Evolutionary conservation across 1,284 basidiomycete genomes (phyloP).

Genomic region (Porogramme epimiltina): DNA sequence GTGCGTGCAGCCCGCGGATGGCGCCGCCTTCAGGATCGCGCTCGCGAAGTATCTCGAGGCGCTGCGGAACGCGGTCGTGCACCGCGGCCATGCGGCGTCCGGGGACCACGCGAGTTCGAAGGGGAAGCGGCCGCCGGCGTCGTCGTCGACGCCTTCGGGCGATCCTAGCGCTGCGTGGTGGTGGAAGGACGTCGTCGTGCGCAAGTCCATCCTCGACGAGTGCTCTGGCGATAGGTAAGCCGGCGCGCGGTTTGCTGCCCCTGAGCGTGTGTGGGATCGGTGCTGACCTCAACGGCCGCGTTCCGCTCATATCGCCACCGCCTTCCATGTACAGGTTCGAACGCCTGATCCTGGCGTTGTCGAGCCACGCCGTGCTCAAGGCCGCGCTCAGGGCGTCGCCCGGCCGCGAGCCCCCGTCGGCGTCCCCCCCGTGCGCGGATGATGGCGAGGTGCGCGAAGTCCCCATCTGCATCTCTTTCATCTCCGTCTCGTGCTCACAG

Average conservation of each 20-base stretch:
- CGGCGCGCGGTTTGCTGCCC: neutral
- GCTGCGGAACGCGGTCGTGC: conserved; percentile 40
- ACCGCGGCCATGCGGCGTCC: conserved; percentile 2
- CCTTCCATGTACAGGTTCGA: conserved; percentile 42
- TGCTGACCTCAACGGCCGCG: conserved; percentile 1
- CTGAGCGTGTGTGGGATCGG: neutral
- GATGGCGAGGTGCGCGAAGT: conserved; percentile 12
- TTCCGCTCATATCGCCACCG: conserved; percentile 5
- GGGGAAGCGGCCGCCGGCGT: conserved; percentile 11
- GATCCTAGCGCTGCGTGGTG: conserved; percentile 37
- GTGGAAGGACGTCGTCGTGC: conserved; percentile 56
- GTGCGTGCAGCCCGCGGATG: conserved; percentile 50
- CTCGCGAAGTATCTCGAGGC: conserved; percentile 51
- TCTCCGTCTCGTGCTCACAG: conserved; percentile 16
- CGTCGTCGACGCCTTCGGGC: neutral
- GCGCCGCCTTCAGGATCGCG: conserved; percentile 48
- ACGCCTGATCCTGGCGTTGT: conserved; percentile 48
- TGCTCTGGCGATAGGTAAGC: conserved; percentile 51
- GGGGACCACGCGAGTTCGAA: conserved; percentile 12
- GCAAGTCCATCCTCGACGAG: conserved; percentile 55
- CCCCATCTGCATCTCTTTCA: conserved; percentile 11
- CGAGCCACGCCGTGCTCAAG: conserved; percentile 49
- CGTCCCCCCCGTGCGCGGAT: neutral
- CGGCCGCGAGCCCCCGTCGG: neutral
- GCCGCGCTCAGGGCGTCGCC: conserved; percentile 7